Percentiles rank a stretch among this genome's conserved stretches.
Conservation (phyloP, 2,329 filamentous ascomycete genomes). For the Pseudocercospora eumusae region DNA sequence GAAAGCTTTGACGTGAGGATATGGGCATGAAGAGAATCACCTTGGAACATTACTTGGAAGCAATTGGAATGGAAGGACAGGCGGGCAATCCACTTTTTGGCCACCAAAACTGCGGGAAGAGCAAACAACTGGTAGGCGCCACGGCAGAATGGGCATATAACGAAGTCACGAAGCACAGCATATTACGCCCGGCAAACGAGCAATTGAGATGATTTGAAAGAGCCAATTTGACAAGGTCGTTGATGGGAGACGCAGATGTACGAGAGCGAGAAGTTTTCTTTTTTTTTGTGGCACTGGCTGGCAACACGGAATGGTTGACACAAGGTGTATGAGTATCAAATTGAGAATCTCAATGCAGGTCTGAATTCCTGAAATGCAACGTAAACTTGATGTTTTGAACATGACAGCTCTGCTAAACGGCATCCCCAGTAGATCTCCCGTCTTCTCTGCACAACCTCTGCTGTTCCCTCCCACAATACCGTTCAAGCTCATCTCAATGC, state of each 20-base stretch:
- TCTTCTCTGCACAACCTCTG: too few relatives aligned
- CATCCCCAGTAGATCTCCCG: too few relatives aligned
- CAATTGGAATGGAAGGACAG: not conserved
- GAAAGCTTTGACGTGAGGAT: conserved; percentile 3
- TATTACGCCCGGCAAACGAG: not conserved
- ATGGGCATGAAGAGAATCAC: not conserved
- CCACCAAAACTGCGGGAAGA: conserved; percentile 4
- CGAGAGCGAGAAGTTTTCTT: not conserved
- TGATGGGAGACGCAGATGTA: not conserved
- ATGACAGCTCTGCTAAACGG: too few relatives aligned
- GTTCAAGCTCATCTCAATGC: too few relatives aligned
- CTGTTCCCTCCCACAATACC: too few relatives aligned
- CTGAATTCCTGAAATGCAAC: not conserved
- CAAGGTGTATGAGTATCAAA: conserved; percentile 9
- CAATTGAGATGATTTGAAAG: not conserved
- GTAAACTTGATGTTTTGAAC: not conserved
- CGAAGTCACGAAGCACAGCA: conserved; percentile 8
- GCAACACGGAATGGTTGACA: not conserved
- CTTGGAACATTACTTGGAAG: not conserved
- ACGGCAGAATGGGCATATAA: conserved; percentile 8
- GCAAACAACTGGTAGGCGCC: conserved; percentile 1
- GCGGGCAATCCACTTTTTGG: not conserved
- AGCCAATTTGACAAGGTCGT: not conserved
- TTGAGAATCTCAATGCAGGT: conserved; percentile 1
- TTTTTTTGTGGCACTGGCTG: conserved; percentile 7